A percentile compares a stretch with the other conserved stretches of the same genome.
Evolutionary conservation across 2,329 filamentous ascomycete genomes (phyloP).

Genomic region (Verticillium albo-atrum): DNA sequence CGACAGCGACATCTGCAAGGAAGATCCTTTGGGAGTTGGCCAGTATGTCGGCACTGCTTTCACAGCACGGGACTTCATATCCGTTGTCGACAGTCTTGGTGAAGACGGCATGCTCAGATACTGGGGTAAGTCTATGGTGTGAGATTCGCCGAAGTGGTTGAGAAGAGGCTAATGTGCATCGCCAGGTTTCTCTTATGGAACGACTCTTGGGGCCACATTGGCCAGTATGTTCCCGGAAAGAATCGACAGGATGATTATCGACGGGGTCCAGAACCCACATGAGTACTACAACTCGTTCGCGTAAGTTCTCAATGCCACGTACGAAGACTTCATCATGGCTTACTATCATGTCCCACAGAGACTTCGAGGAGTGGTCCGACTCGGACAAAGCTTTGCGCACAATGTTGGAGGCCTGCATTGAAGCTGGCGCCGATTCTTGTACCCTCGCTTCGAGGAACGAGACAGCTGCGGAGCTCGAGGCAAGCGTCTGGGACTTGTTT

Average conservation of each 20-base stretch:
- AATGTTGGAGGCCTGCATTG: conserved; percentile 19
- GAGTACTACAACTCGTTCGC: conserved; percentile 20
- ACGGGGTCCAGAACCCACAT: conserved; percentile 24
- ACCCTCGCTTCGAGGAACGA: conserved; percentile 12
- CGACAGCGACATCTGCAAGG: conserved; percentile 14
- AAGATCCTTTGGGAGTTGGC: conserved; percentile 16
- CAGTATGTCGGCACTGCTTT: conserved; percentile 36
- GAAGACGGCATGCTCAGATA: conserved; percentile 35
- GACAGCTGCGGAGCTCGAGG: conserved; percentile 17
- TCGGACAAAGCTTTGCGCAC: conserved; percentile 19
- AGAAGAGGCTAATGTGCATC: neutral
- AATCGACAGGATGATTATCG: conserved; percentile 25
- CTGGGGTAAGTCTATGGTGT: conserved; percentile 24
- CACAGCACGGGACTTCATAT: conserved; percentile 37
- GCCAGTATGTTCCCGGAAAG: conserved; percentile 34
- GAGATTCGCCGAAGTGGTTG: too few relatives aligned
- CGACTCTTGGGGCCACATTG: conserved; percentile 28
- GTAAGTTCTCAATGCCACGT: neutral
- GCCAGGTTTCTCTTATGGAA: conserved; percentile 33
- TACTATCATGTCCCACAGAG: conserved; percentile 9
- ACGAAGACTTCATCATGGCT: neutral
- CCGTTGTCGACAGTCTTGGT: conserved; percentile 30
- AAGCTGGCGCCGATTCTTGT: conserved; percentile 14
- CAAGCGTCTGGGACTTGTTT: conserved; percentile 15
- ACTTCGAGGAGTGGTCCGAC: conserved; percentile 18